These are phyloP conservation scores for Neocallimastix lanati DNA, from an alignment of 192 early-diverging fungal genomes.

Conservation along the genomic window DNA sequence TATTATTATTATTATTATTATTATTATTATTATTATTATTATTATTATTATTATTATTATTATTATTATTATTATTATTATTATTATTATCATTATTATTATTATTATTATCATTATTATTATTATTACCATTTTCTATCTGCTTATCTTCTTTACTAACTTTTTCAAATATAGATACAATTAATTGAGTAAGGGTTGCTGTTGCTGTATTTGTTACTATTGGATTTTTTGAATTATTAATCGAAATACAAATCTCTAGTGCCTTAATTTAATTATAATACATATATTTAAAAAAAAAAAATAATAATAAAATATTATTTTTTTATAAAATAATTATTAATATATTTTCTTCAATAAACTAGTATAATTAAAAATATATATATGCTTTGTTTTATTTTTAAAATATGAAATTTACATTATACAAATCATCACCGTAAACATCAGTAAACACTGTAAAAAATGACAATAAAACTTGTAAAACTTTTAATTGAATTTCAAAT, in stretches of 20 bases:
- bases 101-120: neutral
- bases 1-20: no score
- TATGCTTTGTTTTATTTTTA: no score
- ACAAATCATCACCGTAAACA: neutral
- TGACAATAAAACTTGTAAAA: neutral
- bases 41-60: no score
- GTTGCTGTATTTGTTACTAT: slow-evolving; percentile 73
- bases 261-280: neutral
- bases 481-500: neutral
- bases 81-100: no score
- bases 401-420: neutral
- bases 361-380: no score
- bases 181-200: slow-evolving; percentile 65
- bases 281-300: no score
- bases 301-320: no score
- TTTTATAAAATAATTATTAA: no score
- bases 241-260: neutral
- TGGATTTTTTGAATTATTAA: slow-evolving; percentile 7
- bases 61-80: no score
- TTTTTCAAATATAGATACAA: slow-evolving; percentile 76
- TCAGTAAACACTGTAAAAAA: neutral
- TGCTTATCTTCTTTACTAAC: slow-evolving; percentile 39
- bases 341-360: no score
- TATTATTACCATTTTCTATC: slow-evolving; percentile 8
- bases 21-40: no score